These are phyloP conservation scores for Lomentospora prolificans DNA, from an alignment of 2,329 filamentous ascomycete species.

Conservation along the genomic window DNA sequence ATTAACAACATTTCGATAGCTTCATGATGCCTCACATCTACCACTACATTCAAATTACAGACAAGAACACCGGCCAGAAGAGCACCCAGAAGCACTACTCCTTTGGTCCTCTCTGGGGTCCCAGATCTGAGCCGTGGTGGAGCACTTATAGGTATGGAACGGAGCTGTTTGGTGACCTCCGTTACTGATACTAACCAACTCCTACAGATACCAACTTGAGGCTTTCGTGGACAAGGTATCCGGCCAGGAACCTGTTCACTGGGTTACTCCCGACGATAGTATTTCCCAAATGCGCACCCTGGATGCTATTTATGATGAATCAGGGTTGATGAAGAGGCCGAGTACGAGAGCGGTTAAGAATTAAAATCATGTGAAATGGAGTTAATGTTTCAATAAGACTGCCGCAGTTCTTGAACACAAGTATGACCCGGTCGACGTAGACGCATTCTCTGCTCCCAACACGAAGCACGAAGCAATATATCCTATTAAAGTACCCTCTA, in stretches of 20 bases:
- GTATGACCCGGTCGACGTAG: too few species aligned
- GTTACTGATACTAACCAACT: neutral
- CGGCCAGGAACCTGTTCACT: constrained; percentile 25
- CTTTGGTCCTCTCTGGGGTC: constrained; percentile 1
- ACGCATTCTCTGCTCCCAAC: too few species aligned
- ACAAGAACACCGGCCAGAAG: constrained; percentile 1
- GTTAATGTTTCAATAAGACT: too few species aligned
- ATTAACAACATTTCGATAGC: neutral
- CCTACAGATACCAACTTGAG: constrained; percentile 29
- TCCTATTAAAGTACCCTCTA: too few species aligned
- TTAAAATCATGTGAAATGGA: neutral
- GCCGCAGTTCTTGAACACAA: too few species aligned
- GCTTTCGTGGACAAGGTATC: constrained; percentile 36
- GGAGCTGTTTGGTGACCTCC: neutral
- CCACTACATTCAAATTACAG: constrained; percentile 1
- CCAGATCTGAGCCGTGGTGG: constrained; percentile 3
- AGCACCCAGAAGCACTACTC: constrained; percentile 5
- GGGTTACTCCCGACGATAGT: constrained; percentile 31
- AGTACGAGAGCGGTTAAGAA: neutral
- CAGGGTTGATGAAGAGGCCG: constrained; percentile 13
- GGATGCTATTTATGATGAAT: constrained; percentile 35
- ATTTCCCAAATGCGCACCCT: constrained; percentile 34
- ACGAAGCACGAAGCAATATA: too few species aligned
- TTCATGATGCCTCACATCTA: constrained; percentile 1
- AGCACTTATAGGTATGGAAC: constrained; percentile 1